A percentile compares a stretch with the other conserved stretches of the same genome.
These are phyloP conservation scores for Coniochaeta sp. DNA, from an alignment of 2,329 filamentous ascomycete species.

Conservation along the genomic window DNA sequence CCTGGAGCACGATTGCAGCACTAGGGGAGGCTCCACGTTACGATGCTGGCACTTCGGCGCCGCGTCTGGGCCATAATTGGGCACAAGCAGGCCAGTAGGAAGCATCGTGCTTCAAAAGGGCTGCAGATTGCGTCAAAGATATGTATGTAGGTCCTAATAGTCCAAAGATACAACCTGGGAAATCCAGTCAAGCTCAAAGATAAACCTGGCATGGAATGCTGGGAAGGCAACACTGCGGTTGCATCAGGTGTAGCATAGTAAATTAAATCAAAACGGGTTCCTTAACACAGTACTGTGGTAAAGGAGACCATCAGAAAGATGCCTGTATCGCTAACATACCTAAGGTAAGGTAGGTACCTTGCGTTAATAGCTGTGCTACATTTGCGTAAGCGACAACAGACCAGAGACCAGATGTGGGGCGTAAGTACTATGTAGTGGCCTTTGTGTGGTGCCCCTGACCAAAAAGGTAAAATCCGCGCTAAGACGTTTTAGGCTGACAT, in stretches of 20 bases:
- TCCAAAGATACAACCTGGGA: background rate
- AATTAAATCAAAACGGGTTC: background rate
- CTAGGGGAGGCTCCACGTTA: background rate
- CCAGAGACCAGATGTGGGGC: background rate
- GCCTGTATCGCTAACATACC: no score
- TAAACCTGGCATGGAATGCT: background rate
- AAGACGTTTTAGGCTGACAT: background rate
- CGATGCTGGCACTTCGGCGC: background rate
- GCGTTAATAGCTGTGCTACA: background rate
- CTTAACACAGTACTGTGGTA: no score
- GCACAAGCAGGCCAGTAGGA: background rate
- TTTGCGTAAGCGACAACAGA: background rate
- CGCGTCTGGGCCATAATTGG: background rate
- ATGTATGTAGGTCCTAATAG: background rate
- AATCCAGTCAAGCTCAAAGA: background rate
- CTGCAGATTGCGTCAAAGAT: background rate
- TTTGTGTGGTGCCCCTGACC: background rate
- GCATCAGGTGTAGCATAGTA: background rate
- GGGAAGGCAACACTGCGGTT: background rate
- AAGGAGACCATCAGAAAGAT: background rate
- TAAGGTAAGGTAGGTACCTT: background rate
- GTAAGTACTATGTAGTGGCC: background rate
- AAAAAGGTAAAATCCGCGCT: background rate
- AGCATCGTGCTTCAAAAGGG: background rate
- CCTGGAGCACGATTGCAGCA: background rate